Evolutionary conservation across 139 green algal species (phyloP), one percentile per base, ranked within the genome.

Genomic region (Chlamydomonas eustigma): DNA sequence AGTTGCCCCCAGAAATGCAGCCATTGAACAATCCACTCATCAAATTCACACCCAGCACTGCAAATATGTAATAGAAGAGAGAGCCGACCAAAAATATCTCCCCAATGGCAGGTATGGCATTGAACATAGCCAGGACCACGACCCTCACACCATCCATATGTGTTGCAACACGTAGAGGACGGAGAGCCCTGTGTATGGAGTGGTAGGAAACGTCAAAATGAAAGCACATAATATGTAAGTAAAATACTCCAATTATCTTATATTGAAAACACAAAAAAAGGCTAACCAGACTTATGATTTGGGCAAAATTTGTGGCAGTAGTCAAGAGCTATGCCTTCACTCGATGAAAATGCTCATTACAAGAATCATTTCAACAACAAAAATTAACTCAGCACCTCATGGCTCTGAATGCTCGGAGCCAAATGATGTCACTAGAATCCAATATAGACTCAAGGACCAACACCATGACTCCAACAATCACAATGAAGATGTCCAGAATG

Each of bases 1-100:
- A 34, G 5, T 81, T 75, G 22, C 64, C 78, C 1, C 63, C 36
- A 3, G 38, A 3, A 28, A 75, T 74, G 24, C 64, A 30, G 51
- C 39, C 37, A 22, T 70, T 89, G 84, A 77, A 82, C 70, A 3
- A 35, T 0, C 78, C 78, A 31, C 37, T 70, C n/a, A 92, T 65
- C 25, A 92, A 71, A 66, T 88, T 85, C 24, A 94, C 74, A 5
- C 71, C 85, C 44, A 94, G 80, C 66, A 94, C 89, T 31, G 76
- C 87, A 80, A 94, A 93, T 25, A 92, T 89, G 50, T 92, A 77
- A 81, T 87, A 92, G 77, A 94, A 89, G 25, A 91, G 80, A 33
- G 87, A 12, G 36, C 80, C 91, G 3, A 94, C 64, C 31, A 92
- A 77, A 33, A 87, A 4, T 0, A 94, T 86, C 80, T 92, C 92